phyloP scores from a whole-genome alignment of 140 eudicot genomes.

The Flaveria floridana region DNA sequence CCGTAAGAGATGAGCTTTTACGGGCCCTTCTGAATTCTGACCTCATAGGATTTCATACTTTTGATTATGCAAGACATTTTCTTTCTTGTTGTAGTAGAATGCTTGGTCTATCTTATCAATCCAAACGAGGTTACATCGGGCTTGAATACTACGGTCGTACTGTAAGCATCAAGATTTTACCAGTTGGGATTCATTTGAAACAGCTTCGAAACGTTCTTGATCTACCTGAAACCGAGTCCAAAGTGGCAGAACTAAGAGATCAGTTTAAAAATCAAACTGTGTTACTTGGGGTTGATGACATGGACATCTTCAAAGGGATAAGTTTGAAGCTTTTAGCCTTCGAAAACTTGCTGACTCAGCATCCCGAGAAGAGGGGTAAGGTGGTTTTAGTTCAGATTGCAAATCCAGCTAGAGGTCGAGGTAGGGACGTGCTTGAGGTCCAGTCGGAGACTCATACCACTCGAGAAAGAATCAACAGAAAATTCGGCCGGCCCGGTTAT shows the following conservation, averaged over 20 bases:
- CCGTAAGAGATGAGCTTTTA: constrained; percentile 73
- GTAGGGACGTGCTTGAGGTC: constrained; percentile 78
- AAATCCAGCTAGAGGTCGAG: constrained; percentile 92
- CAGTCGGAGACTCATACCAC: constrained; percentile 73
- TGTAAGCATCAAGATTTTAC: constrained; percentile 84
- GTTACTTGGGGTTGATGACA: constrained; percentile 90
- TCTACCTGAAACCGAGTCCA: constrained; percentile 65
- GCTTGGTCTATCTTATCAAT: constrained; percentile 88
- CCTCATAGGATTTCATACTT: constrained; percentile 86
- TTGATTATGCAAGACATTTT: constrained; percentile 84
- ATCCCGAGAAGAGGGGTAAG: constrained; percentile 78
- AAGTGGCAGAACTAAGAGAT: constrained; percentile 64
- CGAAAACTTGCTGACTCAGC: constrained; percentile 72
- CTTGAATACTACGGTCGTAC: constrained; percentile 90
- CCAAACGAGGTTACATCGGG: constrained; percentile 89
- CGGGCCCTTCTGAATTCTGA: constrained; percentile 89
- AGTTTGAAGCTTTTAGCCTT: constrained; percentile 85
- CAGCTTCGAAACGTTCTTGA: constrained; percentile 71
- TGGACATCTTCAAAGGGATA: constrained; percentile 94
- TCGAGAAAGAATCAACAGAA: constrained; percentile 55
- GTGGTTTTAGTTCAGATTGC: constrained; percentile 83
- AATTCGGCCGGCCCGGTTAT: constrained; percentile 58
- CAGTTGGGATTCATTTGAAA: constrained; percentile 83
- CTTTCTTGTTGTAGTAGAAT: constrained; percentile 93
- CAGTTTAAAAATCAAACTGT: constrained; percentile 57